A percentile compares a stretch with the other conserved stretches of the same genome.
These are phyloP conservation scores for Filosporella fistucella DNA, from an alignment of 495 filamentous ascomycete species.

Conservation along the genomic window DNA sequence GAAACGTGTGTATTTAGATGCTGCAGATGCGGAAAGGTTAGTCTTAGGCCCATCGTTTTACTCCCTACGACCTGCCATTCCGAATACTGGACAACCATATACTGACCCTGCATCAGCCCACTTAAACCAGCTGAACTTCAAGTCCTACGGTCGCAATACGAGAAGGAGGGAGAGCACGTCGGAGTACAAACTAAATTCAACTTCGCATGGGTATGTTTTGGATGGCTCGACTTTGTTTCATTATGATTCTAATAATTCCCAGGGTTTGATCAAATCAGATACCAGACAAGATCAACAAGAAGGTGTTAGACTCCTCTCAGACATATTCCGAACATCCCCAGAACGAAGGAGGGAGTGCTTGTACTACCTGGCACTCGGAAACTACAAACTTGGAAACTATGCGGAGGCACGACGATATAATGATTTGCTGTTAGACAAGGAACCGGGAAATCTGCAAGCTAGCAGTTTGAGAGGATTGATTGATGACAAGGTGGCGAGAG, in stretches of 20 bases:
- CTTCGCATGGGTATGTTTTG: conserved; percentile 80
- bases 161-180: conserved; percentile 94
- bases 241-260: conserved; percentile 8
- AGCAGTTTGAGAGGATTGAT: conserved; percentile 78
- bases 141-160: conserved; percentile 88
- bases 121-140: conserved; percentile 85
- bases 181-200: conserved; percentile 99
- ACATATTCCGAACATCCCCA: conserved; percentile 89
- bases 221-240: not conserved
- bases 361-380: conserved; percentile 93
- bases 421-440: conserved; percentile 81
- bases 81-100: not conserved
- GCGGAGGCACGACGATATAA: conserved; percentile 92
- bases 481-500: conserved; percentile 92
- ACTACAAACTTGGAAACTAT: conserved; percentile 98
- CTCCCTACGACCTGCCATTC: too few species aligned
- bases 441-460: conserved; percentile 87
- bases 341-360: conserved; percentile 95
- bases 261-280: conserved; percentile 94
- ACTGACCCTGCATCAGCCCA: conserved; percentile 42
- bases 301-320: conserved; percentile 88
- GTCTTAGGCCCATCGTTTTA: conserved; percentile 19
- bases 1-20: conserved; percentile 55
- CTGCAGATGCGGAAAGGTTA: conserved; percentile 94
- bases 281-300: conserved; percentile 83